Base-by-base conservation (phyloP, 1,284 basidiomycete species). In the Hemileia vastatrix region DNA sequence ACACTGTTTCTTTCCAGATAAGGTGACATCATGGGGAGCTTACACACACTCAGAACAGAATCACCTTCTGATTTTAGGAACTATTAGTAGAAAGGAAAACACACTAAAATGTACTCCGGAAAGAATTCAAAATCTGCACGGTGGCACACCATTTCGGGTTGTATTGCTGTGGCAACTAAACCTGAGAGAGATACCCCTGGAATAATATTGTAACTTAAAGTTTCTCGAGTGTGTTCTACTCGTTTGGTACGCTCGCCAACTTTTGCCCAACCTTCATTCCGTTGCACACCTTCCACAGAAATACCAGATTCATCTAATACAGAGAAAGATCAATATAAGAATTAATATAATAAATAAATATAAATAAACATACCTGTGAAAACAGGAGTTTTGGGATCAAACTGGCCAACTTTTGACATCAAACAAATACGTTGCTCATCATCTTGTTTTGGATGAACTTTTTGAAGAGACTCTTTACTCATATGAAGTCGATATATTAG, bases 281-380 rank as follows among this genome's bases (percentile, higher is more conserved):
- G 13, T 8, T 33, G 2, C 13, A 54, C 53, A 4, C 31, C 53
- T n/a, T 54, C 36, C 4, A 23, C 19, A 4, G 15, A 54, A 1
- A 54, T 23, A 21, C 53, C 53, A 36, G 31, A n/a, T 18, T 54
- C 53, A 54, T 54, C 53, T 54, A 13, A n/a, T n/a, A n/a, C n/a
- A n/a, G n/a, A n/a, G n/a, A n/a, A n/a, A n/a, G n/a, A n/a, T n/a
- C n/a, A n/a, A n/a, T n/a, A n/a, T n/a, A n/a, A n/a, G n/a, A n/a
- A n/a, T n/a, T n/a, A n/a, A n/a, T n/a, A n/a, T n/a, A n/a, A n/a
- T n/a, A n/a, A n/a, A n/a, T n/a, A n/a, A n/a, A n/a, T n/a, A n/a
- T n/a, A n/a, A n/a, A n/a, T n/a, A n/a, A n/a, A n/a, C n/a, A n/a
- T n/a, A n/a, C n/a, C n/a, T n/a, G n/a, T n/a, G n/a, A n/a, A n/a